Conservation (phyloP, 2,329 filamentous ascomycete genomes). For the Fusarium anthophilum region DNA sequence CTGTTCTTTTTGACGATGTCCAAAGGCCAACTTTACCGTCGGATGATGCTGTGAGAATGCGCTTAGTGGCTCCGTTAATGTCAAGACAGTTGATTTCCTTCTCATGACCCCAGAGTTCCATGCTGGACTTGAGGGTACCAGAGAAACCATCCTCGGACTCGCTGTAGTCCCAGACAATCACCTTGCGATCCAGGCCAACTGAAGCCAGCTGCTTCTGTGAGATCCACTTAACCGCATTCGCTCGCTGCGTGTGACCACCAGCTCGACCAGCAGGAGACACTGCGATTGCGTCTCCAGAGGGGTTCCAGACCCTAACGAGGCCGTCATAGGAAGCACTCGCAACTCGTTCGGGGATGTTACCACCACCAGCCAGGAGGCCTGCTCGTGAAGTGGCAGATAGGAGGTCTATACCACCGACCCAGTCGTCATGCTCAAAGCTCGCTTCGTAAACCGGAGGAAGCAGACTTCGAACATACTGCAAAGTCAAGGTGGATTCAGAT, state of each 20-base stretch:
- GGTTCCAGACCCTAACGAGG: constrained; percentile 87
- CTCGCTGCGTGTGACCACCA: constrained; percentile 78
- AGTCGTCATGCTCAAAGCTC: constrained; percentile 97
- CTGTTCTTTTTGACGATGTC: constrained; percentile 80
- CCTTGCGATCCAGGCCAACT: constrained; percentile 82
- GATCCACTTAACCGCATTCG: constrained; percentile 87
- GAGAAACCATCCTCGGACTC: constrained; percentile 70
- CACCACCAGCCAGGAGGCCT: constrained; percentile 55
- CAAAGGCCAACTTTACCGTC: constrained; percentile 90
- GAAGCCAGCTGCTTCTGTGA: constrained; percentile 82
- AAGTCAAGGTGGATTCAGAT: constrained; percentile 83
- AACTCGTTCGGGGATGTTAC: constrained; percentile 62
- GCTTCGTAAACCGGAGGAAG: constrained; percentile 89
- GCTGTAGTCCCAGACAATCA: constrained; percentile 89
- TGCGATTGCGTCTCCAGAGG: constrained; percentile 84
- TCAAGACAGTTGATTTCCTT: constrained; percentile 78
- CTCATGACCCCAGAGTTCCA: constrained; percentile 87
- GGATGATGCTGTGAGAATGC: constrained; percentile 84
- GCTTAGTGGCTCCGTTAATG: constrained; percentile 76
- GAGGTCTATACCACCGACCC: constrained; percentile 89
- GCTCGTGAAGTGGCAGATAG: constrained; percentile 73
- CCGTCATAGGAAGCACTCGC: constrained; percentile 96
- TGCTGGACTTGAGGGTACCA: constrained; percentile 72
- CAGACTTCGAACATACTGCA: constrained; percentile 93
- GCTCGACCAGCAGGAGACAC: constrained; percentile 73